Evolutionary conservation across 768 basidiomycete genomes (phyloP), one percentile per base, ranked within the genome.

Genomic region (Collybia mongolica): DNA sequence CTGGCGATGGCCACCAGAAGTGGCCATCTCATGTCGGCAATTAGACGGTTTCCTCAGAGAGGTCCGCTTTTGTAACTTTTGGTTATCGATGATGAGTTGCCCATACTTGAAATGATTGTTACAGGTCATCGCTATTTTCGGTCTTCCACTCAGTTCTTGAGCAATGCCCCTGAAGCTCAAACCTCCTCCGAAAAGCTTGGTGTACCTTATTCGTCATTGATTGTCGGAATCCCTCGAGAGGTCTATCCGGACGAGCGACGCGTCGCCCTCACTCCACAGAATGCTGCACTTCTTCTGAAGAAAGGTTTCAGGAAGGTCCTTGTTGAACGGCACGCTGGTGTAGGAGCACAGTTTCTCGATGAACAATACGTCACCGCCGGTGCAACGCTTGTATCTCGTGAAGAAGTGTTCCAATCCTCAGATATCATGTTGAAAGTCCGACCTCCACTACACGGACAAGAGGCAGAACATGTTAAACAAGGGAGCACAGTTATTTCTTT

Each of bases 401-500:
- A 87, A 49, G 83, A 89, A 54, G 67, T 92, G n/a, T 86, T 82
- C 63, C 71, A 68, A 42, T 71, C 72, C 39, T 73, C 87, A 1
- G 90, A 94, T 62, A 89, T 94, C 60, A 72, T 93, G 62, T 73
- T 94, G 54, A 94, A 94, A 80, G 91, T 94, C 52, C 79, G 90
- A 54, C 83, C 91, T 37, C 92, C 92, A 35, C 66, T 82, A 20
- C 65, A 74, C 41, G 80, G 77, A 20, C 72, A 82, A 59, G 92
- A 93, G 65, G 72, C 77, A 20, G 73, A 77, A 20, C 61, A 65
- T 46, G 61, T 93, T 59, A 90, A 83, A 64, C 75, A 84, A 60
- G 88, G 87, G 36, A 86, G 84, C 65, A 92, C 90, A 14, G 61
- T 91, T 48, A 85, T 94, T 51, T 91, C 90, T 6, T 89, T 94